A percentile compares a stretch with the other conserved stretches of the same genome.
These are phyloP conservation scores for Eruca vesicaria DNA, from an alignment of 441 rosid species.

Conservation along the genomic window DNA sequence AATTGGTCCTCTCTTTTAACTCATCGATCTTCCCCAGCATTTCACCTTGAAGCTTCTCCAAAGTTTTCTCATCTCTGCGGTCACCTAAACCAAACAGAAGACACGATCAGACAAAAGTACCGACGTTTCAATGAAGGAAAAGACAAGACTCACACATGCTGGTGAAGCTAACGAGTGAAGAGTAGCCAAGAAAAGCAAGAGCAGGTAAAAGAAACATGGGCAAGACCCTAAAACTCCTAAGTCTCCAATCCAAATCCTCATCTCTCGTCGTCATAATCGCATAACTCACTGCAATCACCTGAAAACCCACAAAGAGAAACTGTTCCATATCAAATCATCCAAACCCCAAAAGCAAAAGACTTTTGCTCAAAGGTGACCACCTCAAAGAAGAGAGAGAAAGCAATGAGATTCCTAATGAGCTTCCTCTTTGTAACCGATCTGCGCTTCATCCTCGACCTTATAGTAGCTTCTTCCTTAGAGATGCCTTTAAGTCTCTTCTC, in stretches of 20 bases:
- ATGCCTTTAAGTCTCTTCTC: constrained; percentile 83
- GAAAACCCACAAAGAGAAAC: constrained; percentile 10
- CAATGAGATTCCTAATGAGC: constrained; percentile 56
- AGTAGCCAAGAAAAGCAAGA: constrained; percentile 52
- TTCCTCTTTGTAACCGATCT: constrained; percentile 68
- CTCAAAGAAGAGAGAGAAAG: constrained; percentile 70
- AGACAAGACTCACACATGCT: constrained; percentile 64
- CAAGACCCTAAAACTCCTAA: constrained; percentile 69
- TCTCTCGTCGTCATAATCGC: constrained; percentile 74
- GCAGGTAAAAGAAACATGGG: constrained; percentile 84
- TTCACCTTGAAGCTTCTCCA: constrained; percentile 81
- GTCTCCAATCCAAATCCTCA: constrained; percentile 66
- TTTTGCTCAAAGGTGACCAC: constrained; percentile 38
- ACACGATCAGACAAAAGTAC: not conserved
- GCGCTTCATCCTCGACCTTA: constrained; percentile 61
- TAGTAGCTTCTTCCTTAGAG: constrained; percentile 75
- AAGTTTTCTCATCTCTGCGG: constrained; percentile 65
- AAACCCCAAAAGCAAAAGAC: too few relatives aligned
- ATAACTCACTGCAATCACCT: constrained; percentile 74
- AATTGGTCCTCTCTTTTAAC: constrained; percentile 89
- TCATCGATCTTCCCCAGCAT: constrained; percentile 85
- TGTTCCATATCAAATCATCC: not conserved
- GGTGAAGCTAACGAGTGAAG: constrained; percentile 53
- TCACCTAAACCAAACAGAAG: constrained; percentile 52
- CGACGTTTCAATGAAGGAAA: not conserved